Conservation (phyloP, 129 eudicot genomes). For the Heracleum sosnowskyi region DNA sequence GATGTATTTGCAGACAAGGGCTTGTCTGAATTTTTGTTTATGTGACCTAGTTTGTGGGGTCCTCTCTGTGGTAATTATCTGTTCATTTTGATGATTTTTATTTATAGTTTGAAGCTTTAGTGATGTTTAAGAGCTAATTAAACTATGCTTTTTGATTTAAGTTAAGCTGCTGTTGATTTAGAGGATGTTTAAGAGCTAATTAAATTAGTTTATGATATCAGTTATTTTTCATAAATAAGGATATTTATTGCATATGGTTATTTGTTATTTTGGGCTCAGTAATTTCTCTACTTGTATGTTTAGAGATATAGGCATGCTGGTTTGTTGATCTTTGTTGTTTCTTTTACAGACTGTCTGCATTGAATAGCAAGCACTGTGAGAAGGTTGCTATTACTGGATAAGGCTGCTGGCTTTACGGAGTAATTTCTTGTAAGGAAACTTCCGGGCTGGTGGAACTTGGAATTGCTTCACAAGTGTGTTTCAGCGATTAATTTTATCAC, state of each 20-base stretch:
- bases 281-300: neutral
- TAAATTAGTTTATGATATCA: neutral
- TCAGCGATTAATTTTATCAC: neutral
- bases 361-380: neutral
- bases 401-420: neutral
- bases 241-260: neutral
- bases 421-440: neutral
- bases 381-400: neutral
- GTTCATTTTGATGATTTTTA: neutral
- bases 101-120: neutral
- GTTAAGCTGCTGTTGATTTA: neutral
- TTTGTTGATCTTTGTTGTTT: neutral
- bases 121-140: neutral
- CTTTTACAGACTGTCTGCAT: neutral
- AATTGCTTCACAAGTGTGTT: slow-evolving; percentile 4
- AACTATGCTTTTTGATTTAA: neutral
- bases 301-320: neutral
- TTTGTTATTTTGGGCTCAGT: neutral
- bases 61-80: neutral
- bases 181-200: neutral
- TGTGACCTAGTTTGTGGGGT: neutral
- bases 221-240: neutral
- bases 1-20: neutral
- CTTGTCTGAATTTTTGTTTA: neutral
- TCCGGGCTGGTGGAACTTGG: neutral